A percentile compares a stretch with the other conserved stretches of the same genome.
These are phyloP conservation scores for Zygotorulaspora mrakii DNA, from an alignment of 1,139 yeast species.

Conservation along the genomic window DNA sequence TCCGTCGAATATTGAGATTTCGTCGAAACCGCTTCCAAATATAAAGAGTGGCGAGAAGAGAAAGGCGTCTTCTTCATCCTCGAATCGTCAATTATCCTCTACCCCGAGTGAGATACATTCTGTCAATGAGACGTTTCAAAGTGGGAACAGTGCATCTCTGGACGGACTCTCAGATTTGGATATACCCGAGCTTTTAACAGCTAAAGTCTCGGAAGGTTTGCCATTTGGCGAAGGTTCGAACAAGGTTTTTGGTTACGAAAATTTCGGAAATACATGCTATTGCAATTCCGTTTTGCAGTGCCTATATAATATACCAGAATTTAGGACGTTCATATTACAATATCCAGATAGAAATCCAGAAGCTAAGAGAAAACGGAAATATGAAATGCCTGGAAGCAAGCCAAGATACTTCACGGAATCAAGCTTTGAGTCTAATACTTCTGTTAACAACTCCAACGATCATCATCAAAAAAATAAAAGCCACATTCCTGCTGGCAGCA, in stretches of 20 bases:
- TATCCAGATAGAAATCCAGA: conserved; percentile 41
- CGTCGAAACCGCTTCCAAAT: conserved; percentile 11
- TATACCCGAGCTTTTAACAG: conserved; percentile 9
- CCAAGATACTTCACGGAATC: conserved; percentile 45
- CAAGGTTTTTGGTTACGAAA: conserved; percentile 89
- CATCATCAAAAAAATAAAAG: conserved; percentile 10
- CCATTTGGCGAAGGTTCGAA: conserved; percentile 62
- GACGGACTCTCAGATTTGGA: conserved; percentile 13
- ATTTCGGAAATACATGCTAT: conserved; percentile 92
- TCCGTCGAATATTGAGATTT: conserved; percentile 1
- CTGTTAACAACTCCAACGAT: conserved; percentile 3
- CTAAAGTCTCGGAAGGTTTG: conserved; percentile 16
- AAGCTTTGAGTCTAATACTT: conserved; percentile 19
- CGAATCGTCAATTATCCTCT: conserved; percentile 6
- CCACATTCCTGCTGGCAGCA: conserved; percentile 3
- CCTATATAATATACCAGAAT: conserved; percentile 66
- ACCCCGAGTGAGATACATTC: conserved; percentile 9
- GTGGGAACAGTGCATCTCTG: conserved; percentile 13
- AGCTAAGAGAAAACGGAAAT: conserved; percentile 38
- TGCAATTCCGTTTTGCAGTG: conserved; percentile 91
- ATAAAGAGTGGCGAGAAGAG: conserved; percentile 6
- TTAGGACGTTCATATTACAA: conserved; percentile 56
- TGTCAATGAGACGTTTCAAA: conserved; percentile 12
- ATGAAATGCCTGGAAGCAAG: conserved; percentile 43
- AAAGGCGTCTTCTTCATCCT: conserved; percentile 6